Conservation (phyloP, 1,284 basidiomycete species). For the Coniferiporia weirii region DNA sequence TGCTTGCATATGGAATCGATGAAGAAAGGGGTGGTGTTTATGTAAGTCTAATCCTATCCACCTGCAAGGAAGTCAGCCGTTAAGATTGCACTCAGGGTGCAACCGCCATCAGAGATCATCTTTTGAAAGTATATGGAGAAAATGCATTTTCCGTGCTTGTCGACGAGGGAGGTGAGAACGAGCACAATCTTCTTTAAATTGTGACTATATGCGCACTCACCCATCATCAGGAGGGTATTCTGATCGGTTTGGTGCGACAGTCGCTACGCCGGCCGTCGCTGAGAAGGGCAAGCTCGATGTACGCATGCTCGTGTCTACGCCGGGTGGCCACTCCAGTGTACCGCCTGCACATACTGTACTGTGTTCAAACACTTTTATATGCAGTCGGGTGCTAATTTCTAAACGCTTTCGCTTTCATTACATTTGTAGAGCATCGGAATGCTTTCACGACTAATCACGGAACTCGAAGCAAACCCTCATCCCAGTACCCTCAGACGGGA, state of each 20-base stretch:
- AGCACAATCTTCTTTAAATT: neutral
- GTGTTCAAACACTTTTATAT: neutral
- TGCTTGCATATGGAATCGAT: slow-evolving; percentile 67
- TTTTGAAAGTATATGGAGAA: slow-evolving; percentile 47
- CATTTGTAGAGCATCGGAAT: slow-evolving; percentile 32
- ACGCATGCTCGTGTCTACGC: slow-evolving; percentile 46
- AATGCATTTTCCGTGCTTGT: slow-evolving; percentile 53
- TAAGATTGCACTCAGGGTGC: slow-evolving; percentile 38
- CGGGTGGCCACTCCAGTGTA: slow-evolving; percentile 64
- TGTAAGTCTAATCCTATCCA: slow-evolving; percentile 26
- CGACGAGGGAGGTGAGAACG: slow-evolving; percentile 40
- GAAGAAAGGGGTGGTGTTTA: slow-evolving; percentile 56
- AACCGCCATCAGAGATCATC: slow-evolving; percentile 35
- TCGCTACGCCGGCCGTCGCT: slow-evolving; percentile 47
- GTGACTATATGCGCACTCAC: slow-evolving; percentile 6
- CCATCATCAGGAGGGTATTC: slow-evolving; percentile 30
- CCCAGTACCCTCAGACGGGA: slow-evolving; percentile 21
- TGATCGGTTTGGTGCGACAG: slow-evolving; percentile 32
- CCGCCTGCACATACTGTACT: slow-evolving; percentile 53
- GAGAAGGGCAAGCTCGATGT: slow-evolving; percentile 67
- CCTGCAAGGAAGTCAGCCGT: neutral
- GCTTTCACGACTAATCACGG: slow-evolving; percentile 31
- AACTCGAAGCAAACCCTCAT: slow-evolving; percentile 34
- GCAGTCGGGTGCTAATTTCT: too few species aligned
- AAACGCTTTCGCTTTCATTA: too few species aligned